phyloP scores from a whole-genome alignment of 257 asterid genomes.

The Forsythia suspensa region DNA sequence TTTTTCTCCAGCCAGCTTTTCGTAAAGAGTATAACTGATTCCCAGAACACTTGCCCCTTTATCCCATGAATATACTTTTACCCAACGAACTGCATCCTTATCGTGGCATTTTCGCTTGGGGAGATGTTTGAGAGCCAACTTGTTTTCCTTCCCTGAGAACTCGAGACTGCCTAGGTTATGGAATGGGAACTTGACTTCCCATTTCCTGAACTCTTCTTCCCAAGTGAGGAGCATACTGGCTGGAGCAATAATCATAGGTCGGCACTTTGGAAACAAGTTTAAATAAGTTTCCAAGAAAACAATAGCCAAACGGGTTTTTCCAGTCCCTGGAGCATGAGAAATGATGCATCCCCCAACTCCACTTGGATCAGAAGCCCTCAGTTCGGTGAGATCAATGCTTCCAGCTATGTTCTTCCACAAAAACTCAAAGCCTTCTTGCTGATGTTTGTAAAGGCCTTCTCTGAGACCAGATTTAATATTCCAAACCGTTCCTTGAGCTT shows the following conservation, averaged over 20 bases:
- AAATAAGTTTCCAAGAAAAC: constrained; percentile 52
- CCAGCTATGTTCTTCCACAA: constrained; percentile 68
- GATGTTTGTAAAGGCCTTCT: constrained; percentile 51
- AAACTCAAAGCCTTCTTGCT: constrained; percentile 66
- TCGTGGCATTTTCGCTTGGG: background rate
- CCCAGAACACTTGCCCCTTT: constrained; percentile 41
- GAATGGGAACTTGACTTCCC: constrained; percentile 52
- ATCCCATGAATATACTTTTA: constrained; percentile 43
- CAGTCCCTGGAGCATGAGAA: constrained; percentile 79
- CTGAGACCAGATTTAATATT: constrained; percentile 37
- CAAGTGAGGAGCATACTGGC: constrained; percentile 69
- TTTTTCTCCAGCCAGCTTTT: constrained; percentile 39
- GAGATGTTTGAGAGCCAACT: constrained; percentile 10
- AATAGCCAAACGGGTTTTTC: constrained; percentile 59
- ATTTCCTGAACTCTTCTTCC: constrained; percentile 63
- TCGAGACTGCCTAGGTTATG: constrained; percentile 43
- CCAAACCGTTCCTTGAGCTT: constrained; percentile 49
- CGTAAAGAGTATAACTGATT: constrained; percentile 51
- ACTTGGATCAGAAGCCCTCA: constrained; percentile 26
- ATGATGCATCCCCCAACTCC: constrained; percentile 68
- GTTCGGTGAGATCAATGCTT: constrained; percentile 35
- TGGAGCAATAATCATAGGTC: constrained; percentile 55
- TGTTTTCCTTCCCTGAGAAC: background rate
- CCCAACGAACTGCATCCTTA: constrained; percentile 24
- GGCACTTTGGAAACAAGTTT: constrained; percentile 42